Percentiles rank a stretch among this genome's conserved stretches.
These are phyloP conservation scores for Selenicereus undatus DNA, from an alignment of 148 eudicot species.

Conservation along the genomic window DNA sequence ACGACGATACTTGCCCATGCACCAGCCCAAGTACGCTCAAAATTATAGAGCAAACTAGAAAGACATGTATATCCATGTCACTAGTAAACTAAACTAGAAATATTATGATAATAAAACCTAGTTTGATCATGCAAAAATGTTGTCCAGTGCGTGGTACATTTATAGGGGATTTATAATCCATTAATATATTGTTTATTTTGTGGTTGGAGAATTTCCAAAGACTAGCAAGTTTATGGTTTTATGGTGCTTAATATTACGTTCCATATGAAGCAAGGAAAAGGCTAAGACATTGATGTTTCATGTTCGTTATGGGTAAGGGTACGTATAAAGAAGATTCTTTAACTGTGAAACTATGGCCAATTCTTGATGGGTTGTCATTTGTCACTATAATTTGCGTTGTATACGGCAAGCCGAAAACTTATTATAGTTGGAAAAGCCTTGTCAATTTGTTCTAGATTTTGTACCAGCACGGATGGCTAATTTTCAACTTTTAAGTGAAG, in stretches of 20 bases:
- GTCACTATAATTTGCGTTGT: too few species aligned
- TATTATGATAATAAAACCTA: background rate
- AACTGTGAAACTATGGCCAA: too few species aligned
- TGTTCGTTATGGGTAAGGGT: background rate
- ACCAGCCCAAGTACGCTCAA: constrained; percentile 8
- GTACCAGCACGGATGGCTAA: too few species aligned
- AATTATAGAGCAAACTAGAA: constrained; percentile 10
- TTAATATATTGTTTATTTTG: background rate
- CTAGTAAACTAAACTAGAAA: background rate
- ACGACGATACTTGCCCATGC: constrained; percentile 32
- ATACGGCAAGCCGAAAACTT: too few species aligned
- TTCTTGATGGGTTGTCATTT: too few species aligned
- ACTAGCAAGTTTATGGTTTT: background rate
- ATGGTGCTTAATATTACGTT: background rate
- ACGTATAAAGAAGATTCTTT: background rate
- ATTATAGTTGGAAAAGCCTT: too few species aligned
- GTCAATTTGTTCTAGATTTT: too few species aligned
- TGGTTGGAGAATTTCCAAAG: background rate
- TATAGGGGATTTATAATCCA: too few species aligned
- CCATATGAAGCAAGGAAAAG: background rate
- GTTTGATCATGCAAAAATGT: background rate
- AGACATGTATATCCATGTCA: constrained; percentile 3
- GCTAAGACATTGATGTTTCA: background rate
- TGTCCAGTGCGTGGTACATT: too few species aligned
- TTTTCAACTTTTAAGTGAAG: too few species aligned